phyloP scores from a whole-genome alignment of 2,329 filamentous ascomycete species.

The Talaromyces sp. region DNA sequence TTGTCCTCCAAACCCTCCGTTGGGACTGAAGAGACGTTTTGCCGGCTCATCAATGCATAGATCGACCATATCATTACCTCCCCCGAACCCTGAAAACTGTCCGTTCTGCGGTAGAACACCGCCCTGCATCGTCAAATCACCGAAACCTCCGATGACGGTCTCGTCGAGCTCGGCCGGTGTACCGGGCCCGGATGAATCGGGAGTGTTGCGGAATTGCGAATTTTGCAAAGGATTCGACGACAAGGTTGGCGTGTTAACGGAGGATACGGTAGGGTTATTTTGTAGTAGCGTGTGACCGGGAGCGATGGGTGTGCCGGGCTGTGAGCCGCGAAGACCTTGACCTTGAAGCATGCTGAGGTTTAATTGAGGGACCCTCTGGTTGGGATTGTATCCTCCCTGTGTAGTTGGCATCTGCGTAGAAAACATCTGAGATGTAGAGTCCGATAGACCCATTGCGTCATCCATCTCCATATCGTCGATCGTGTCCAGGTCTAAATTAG shows the following conservation, averaged over 20 bases:
- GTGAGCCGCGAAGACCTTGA: constrained; percentile 78
- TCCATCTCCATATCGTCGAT: constrained; percentile 98
- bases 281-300: constrained; percentile 70
- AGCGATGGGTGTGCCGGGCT: constrained; percentile 79
- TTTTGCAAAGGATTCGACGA: constrained; percentile 70
- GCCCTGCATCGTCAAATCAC: constrained; percentile 59
- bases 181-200: constrained; percentile 66
- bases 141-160: constrained; percentile 64
- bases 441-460: constrained; percentile 62
- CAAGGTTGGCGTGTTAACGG: constrained; percentile 91
- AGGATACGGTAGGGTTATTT: constrained; percentile 94
- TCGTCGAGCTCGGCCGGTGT: constrained; percentile 74
- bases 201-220: constrained; percentile 55
- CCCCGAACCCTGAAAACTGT: constrained; percentile 43
- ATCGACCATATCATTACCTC: constrained; percentile 57
- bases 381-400: constrained; percentile 59
- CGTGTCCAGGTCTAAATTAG: constrained; percentile 67
- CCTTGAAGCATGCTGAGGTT: constrained; percentile 74
- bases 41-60: constrained; percentile 86
- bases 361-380: constrained; percentile 63
- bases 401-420: constrained; percentile 60
- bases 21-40: constrained; percentile 87
- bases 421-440: constrained; percentile 41
- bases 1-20: constrained; percentile 62
- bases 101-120: constrained; percentile 44